These are phyloP conservation scores for Phytophthora constricta DNA, from an alignment of 352 stramenopile species.

Conservation along the genomic window DNA sequence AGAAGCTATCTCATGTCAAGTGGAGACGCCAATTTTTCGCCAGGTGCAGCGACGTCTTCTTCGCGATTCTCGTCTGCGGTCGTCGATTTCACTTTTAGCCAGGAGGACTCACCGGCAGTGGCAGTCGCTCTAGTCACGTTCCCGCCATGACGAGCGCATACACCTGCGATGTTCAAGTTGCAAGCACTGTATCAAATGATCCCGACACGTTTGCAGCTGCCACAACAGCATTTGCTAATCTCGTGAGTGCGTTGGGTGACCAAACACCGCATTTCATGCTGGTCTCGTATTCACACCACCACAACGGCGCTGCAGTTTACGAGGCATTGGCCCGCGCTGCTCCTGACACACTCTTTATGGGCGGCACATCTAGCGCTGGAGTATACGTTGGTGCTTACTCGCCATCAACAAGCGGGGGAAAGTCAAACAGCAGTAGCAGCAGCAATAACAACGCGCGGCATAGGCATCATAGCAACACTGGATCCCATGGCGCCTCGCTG, in stretches of 20 bases:
- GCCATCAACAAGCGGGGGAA: constrained; percentile 24
- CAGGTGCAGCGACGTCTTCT: constrained; percentile 34
- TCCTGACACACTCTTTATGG: constrained; percentile 85
- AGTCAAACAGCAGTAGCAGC: constrained; percentile 18
- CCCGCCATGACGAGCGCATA: constrained; percentile 27
- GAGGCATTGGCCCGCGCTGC: constrained; percentile 64
- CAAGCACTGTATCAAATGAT: constrained; percentile 71
- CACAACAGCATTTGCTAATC: constrained; percentile 61
- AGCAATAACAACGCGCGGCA: constrained; percentile 45
- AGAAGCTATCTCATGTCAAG: constrained; percentile 59
- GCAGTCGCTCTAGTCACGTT: constrained; percentile 31
- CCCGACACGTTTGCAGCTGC: constrained; percentile 60
- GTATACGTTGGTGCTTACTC: constrained; percentile 49
- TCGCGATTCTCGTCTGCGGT: constrained; percentile 37
- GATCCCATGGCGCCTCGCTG: constrained; percentile 44
- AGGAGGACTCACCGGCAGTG: constrained; percentile 9
- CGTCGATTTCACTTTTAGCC: constrained; percentile 36
- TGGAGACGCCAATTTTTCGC: constrained; percentile 37
- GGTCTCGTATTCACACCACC: constrained; percentile 75
- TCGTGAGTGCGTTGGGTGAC: constrained; percentile 63
- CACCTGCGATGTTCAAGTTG: constrained; percentile 71
- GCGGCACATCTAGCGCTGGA: constrained; percentile 71
- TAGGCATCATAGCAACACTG: constrained; percentile 34
- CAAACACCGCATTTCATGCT: constrained; percentile 82
- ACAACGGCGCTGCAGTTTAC: constrained; percentile 62